These are phyloP conservation scores for Vanilla planifolia DNA, from an alignment of 106 monocot genomes.

Conservation along the genomic window DNA sequence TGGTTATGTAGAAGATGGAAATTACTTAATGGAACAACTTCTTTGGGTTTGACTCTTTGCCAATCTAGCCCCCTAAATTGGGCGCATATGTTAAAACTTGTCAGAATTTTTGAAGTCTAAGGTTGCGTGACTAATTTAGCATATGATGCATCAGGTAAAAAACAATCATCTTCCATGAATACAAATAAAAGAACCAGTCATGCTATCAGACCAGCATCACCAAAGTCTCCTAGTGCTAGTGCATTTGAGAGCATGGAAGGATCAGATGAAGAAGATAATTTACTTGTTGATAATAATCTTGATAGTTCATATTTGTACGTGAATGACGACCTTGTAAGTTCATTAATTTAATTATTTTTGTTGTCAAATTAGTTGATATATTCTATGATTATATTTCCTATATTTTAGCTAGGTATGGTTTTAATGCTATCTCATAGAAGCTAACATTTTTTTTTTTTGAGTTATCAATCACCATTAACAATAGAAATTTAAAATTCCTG, in stretches of 20 bases:
- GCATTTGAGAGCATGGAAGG: conserved; percentile 73
- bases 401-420: neutral
- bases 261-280: conserved; percentile 69
- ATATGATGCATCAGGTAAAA: conserved; percentile 41
- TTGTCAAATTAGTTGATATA: neutral
- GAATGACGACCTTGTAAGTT: conserved; percentile 68
- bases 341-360: neutral
- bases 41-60: no score
- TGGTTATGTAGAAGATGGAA: no score
- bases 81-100: no score
- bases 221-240: conserved; percentile 81
- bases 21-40: no score
- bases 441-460: no score
- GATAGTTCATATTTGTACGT: conserved; percentile 48
- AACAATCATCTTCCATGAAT: conserved; percentile 33
- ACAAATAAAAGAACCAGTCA: conserved; percentile 47
- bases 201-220: conserved; percentile 54
- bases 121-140: neutral
- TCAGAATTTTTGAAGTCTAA: no score
- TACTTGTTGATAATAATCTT: conserved; percentile 33
- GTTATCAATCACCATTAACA: no score
- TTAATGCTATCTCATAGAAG: no score
- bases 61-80: no score
- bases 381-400: neutral
- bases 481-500: no score